Base-by-base conservation (phyloP, 305 asterid species). In the Rubia tinctorum region DNA sequence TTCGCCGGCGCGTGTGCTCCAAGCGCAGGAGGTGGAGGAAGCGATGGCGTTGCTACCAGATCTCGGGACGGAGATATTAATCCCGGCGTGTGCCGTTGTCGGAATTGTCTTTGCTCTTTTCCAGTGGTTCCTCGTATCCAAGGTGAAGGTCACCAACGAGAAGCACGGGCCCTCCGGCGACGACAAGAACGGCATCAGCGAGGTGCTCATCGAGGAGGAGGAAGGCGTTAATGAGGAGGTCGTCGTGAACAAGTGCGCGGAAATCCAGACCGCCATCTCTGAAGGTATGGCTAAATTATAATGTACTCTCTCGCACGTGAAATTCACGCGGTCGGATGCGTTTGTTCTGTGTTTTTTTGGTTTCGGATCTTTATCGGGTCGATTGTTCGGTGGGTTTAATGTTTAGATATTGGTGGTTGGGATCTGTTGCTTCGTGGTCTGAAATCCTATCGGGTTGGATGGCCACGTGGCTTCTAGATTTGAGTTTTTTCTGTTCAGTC, bases 51-150 rank as follows among this genome's bases (percentile, higher is more conserved):
- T 90, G 84, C 72, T 92, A 58, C 80, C 98, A 73, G 95, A 89
- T 81, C 86, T 85, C 63, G 96, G 87, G n/a, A 75, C 98, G 66
- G 88, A 92, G 84, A 85, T 92, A 61, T 85, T 77, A 61, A 90
- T 92, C 80, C 98, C 97, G 73, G 87, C 86, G 62, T 90, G 96
- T 66, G 97, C 96, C 17, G 88, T 80, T 23, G 64, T 90, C 71
- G 97, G 97, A 51, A 88, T 90, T 76, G 65, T 83, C 39, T 92
- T 92, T 88, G 90, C 98, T 14, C 83, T 90, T 10, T 79, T 88
- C 30, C 98, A 92, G 77, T 92, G 98, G 98, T 66, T 22, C 62
- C 45, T 88, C 42, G 98, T 93, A 9, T 84, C 98, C n/a, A 83
- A 80, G 40, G 96, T 91, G 59, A 93, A 84, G 82, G 76, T 93